Percentiles rank a stretch among this genome's conserved stretches.
Conservation (phyloP, 2,329 filamentous ascomycete species). For the Talaromyces sp. region DNA sequence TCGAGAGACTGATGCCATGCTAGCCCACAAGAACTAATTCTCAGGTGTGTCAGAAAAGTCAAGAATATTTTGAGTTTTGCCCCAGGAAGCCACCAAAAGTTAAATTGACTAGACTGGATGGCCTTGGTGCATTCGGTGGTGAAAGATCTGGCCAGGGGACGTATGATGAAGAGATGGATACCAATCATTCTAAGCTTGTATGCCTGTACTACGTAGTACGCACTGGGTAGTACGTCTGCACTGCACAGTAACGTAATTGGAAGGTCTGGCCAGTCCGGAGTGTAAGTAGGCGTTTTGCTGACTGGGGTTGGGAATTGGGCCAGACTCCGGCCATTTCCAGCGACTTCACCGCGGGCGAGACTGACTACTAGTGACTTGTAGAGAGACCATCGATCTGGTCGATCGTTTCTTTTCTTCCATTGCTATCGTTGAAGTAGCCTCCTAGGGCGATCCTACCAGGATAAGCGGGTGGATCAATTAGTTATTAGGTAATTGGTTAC, state of each 20-base stretch:
- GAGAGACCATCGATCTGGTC: background rate
- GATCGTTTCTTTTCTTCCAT: background rate
- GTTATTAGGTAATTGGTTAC: background rate
- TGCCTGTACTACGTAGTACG: background rate
- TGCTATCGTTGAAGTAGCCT: background rate
- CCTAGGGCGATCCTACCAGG: background rate
- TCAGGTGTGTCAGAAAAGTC: background rate
- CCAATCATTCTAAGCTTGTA: background rate
- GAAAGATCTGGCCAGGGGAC: background rate
- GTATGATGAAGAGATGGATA: background rate
- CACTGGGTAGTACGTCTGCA: background rate
- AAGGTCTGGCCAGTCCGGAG: background rate
- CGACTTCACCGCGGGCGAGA: background rate
- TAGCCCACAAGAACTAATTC: background rate
- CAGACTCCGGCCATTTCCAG: background rate
- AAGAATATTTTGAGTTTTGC: constrained; percentile 3
- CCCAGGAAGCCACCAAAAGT: constrained; percentile 7
- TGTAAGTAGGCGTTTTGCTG: background rate
- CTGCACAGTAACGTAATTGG: background rate
- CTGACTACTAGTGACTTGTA: too few species aligned
- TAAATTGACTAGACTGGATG: background rate
- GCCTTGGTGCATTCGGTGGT: background rate
- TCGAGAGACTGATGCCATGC: background rate
- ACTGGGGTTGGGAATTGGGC: background rate
- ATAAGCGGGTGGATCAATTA: background rate